These are phyloP conservation scores for Setaria viridis DNA, from an alignment of 202 grass and related monocot genomes.

Conservation along the genomic window DNA sequence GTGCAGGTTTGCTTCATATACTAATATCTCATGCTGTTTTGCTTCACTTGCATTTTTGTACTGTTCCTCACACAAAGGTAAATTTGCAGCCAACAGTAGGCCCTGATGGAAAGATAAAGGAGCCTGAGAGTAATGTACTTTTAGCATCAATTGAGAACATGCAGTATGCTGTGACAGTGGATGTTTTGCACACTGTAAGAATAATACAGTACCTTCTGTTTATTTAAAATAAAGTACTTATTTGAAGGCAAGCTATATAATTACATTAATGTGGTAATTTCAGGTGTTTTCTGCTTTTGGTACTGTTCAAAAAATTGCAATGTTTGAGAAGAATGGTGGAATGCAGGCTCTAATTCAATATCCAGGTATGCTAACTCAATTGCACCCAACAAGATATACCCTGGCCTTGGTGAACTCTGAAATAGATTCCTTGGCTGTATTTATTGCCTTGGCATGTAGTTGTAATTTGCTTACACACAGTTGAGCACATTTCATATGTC, in stretches of 20 bases:
- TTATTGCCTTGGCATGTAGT: background rate
- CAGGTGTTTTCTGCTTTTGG: slow-evolving; percentile 92
- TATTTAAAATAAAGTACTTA: background rate
- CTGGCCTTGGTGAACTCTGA: slow-evolving; percentile 27
- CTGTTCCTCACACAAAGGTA: slow-evolving; percentile 27
- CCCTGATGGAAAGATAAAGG: slow-evolving; percentile 83
- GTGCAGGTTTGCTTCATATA: slow-evolving; percentile 58
- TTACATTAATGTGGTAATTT: slow-evolving; percentile 45
- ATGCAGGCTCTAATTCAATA: slow-evolving; percentile 93
- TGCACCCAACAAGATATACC: slow-evolving; percentile 26
- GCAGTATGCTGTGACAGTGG: slow-evolving; percentile 92
- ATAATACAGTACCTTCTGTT: slow-evolving; percentile 10
- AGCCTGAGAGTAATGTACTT: slow-evolving; percentile 89
- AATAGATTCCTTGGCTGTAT: slow-evolving; percentile 24
- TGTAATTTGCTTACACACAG: slow-evolving; percentile 18
- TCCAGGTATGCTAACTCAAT: slow-evolving; percentile 55
- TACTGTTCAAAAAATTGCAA: slow-evolving; percentile 85
- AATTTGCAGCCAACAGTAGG: slow-evolving; percentile 75
- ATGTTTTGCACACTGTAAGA: slow-evolving; percentile 96
- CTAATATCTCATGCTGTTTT: slow-evolving; percentile 24
- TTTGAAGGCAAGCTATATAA: slow-evolving; percentile 9
- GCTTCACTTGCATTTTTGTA: background rate
- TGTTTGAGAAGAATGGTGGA: slow-evolving; percentile 93
- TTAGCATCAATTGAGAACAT: slow-evolving; percentile 91
- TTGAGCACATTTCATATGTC: slow-evolving; percentile 22